Base-by-base conservation (phyloP, 1,284 basidiomycete genomes). In the Puccinia polysora region DNA sequence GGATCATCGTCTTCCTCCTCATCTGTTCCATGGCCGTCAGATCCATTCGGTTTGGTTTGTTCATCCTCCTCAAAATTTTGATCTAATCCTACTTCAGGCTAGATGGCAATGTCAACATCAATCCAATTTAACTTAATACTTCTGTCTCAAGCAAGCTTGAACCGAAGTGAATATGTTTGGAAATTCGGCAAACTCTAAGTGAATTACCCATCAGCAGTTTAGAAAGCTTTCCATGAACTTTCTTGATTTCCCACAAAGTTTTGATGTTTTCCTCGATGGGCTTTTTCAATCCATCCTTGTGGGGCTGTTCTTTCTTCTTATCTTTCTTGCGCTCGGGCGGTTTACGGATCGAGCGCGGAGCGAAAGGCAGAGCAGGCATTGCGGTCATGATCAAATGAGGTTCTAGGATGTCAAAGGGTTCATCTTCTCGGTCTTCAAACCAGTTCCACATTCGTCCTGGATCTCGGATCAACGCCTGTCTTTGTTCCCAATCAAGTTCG, bases 221-320 rank as follows among this genome's bases (percentile, higher is more conserved):
- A 14, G 56, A 60, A n/a, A 70, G 38, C 25, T 60, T 59, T 36
- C 56, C 23, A 50, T 70, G 58, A 20, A 70, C n/a, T 28, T 38
- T 70, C 47, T 70, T 70, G 56, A 70, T 70, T 20, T 70, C 67
- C 67, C 67, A 70, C 34, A 70, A 50, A 2, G 55, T 70, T 18
- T 60, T 70, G 40, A 70, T 52, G 40, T 70, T 70, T 10, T 55
- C 25, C 32, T 34, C n/a, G 15, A 70, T 70, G 0, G 55, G 67
- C 36, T 60, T 38, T 23, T 47, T 47, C 45, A 70, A 43, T 28
- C 65, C 56, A 34, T 56, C 53, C 30, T 56, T 18, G 34, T 47
- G 20, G 0, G 38, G 67, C n/a, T 47, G 40, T 43, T 58, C 67
- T 38, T 52, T 60, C 20, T 15, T 56, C 53, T 60, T 59, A 7